Base-by-base conservation (phyloP, 176 grass and related monocot genomes). In the Triticum urartu region DNA sequence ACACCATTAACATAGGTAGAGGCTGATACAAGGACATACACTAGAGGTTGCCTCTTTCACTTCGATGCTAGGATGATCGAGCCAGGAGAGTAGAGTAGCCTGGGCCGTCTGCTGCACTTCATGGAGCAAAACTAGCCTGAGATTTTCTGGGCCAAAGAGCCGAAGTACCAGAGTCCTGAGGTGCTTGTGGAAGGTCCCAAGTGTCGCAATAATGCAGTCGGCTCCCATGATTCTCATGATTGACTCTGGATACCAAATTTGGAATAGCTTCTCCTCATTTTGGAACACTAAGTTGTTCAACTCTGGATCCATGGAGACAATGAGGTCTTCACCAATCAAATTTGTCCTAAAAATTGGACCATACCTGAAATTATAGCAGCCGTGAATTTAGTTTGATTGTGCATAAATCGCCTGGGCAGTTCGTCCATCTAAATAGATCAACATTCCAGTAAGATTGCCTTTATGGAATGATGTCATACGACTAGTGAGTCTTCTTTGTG, bases 301-400 rank as follows among this genome's bases (percentile, higher is more conserved):
- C 45, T 85, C 87, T 7, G 77, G 43, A 54, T 94, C 89, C 0
- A 86, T 64, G 2, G 81, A 87, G 26, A 86, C 87, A 3, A 91
- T 61, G 18, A 94, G 18, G 26, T 88, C 89, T 28, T 73, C 35
- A 3, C 87, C 84, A 1, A 94, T 45, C 12, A 91, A 40, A 38
- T 43, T 94, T 20, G 87, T 91, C 42, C 38, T 79, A 64, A 94
- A 94, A 48, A 94, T 79, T 1, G 84, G 80, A 0, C 92, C 89
- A 9, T 91, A 91, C 45, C 92, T 94, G 70, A 48, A 48, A 48
- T 48, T 48, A 0, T 0, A 43, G 42, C 42, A 2, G 2, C 3
- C 42, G 42, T 3, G 42, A 43, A 43, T 43, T 43, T 43, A 43
- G 40, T 11, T 43, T 8, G 0, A 43, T 43, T 43, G 2, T 43